Evolutionary conservation across 179 eudicot species (phyloP).

Genomic region (Vitellaria paradoxa): DNA sequence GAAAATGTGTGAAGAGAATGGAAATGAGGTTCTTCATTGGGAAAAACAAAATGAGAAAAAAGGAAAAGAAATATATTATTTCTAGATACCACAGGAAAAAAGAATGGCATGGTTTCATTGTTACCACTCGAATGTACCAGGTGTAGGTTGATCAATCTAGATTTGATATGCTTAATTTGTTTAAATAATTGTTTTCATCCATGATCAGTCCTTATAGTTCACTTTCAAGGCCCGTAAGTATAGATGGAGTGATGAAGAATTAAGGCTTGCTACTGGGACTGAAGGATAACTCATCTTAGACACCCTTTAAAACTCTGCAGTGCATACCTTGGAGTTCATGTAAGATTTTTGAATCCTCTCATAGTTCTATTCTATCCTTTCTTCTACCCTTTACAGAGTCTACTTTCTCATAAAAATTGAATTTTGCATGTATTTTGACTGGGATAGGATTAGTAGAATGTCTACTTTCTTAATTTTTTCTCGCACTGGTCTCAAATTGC

Average conservation of each 20-base stretch:
- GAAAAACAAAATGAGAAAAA: too few relatives aligned
- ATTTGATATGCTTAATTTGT: too few relatives aligned
- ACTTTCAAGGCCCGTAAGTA: conserved; percentile 26
- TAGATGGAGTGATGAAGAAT: conserved; percentile 70
- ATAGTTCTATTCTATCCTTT: background rate
- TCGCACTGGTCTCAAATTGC: conserved; percentile 17
- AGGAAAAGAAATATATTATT: background rate
- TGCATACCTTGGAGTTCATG: conserved; percentile 75
- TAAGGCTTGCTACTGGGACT: conserved; percentile 69
- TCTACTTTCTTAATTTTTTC: too few relatives aligned
- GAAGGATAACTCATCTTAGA: conserved; percentile 35
- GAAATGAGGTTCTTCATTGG: conserved; percentile 5
- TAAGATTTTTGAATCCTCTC: conserved; percentile 31
- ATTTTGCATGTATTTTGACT: too few relatives aligned
- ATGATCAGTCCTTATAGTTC: conserved; percentile 21
- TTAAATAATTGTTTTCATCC: background rate
- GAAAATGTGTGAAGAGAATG: background rate
- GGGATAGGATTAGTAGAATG: too few relatives aligned
- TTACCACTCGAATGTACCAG: too few relatives aligned
- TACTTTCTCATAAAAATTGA: background rate
- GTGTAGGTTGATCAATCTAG: background rate
- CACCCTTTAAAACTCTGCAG: conserved; percentile 64
- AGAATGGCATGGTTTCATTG: background rate
- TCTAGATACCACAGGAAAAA: background rate
- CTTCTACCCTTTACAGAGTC: background rate